Evolutionary conservation across 495 filamentous ascomycete species (phyloP).

Genomic region (Hypoxylon rickii): DNA sequence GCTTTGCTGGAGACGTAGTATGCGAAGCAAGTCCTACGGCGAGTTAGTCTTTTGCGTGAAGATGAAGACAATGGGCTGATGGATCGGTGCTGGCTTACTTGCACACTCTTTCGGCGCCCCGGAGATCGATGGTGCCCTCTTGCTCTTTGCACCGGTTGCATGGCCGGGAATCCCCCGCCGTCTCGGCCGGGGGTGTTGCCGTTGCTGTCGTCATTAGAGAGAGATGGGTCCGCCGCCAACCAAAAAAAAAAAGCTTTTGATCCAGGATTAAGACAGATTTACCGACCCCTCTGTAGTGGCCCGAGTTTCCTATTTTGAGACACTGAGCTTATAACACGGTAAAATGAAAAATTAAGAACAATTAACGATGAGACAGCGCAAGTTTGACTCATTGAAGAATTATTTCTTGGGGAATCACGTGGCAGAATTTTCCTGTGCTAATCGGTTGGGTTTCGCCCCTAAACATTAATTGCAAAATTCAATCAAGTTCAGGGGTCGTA

Average conservation of each 20-base stretch:
- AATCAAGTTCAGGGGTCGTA: too few relatives aligned
- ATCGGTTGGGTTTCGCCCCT: not conserved
- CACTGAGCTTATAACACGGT: not conserved
- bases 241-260: too few relatives aligned
- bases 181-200: constrained; percentile 15
- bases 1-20: constrained; percentile 76
- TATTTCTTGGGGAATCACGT: constrained; percentile 19
- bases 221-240: not conserved
- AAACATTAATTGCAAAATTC: too few relatives aligned
- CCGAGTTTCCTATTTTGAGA: too few relatives aligned
- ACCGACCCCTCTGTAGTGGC: too few relatives aligned
- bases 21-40: constrained; percentile 70
- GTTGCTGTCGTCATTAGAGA: constrained; percentile 32
- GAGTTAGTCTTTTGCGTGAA: not conserved
- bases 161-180: constrained; percentile 13
- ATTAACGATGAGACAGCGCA: not conserved
- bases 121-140: constrained; percentile 42
- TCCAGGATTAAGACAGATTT: too few relatives aligned
- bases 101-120: constrained; percentile 44
- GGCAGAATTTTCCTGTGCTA: constrained; percentile 8
- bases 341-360: constrained; percentile 3
- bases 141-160: constrained; percentile 48
- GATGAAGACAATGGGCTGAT: too few relatives aligned
- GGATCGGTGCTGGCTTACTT: too few relatives aligned
- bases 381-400: constrained; percentile 16